A percentile compares a stretch with the other conserved stretches of the same genome.
These are phyloP conservation scores for Ganoderma lucidum DNA, from an alignment of 1,284 basidiomycete species.

Conservation along the genomic window DNA sequence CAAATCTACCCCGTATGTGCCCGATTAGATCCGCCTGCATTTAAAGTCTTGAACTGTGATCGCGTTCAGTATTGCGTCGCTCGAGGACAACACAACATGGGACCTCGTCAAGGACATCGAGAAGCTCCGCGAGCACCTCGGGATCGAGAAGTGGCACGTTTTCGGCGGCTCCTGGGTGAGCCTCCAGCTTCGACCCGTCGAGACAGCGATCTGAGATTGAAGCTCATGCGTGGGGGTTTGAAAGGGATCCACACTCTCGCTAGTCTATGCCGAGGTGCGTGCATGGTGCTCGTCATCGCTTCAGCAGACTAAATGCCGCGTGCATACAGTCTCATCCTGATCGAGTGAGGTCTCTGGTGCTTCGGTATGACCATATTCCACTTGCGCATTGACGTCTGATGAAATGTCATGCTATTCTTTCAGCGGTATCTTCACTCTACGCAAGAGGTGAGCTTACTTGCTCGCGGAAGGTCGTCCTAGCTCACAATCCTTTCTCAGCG, in stretches of 20 bases:
- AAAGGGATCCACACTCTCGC: conserved; percentile 89
- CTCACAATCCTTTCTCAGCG: conserved; percentile 50
- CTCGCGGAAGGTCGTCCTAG: neutral
- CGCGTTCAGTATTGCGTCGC: conserved; percentile 64
- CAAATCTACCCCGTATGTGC: conserved; percentile 79
- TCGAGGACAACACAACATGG: conserved; percentile 95
- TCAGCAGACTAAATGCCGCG: neutral
- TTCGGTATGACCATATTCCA: conserved; percentile 62
- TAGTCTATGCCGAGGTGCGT: conserved; percentile 85
- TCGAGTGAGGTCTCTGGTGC: conserved; percentile 79
- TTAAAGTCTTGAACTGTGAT: neutral
- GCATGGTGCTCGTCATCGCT: neutral
- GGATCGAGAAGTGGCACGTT: conserved; percentile 85
- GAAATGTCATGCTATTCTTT: neutral
- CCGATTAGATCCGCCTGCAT: neutral
- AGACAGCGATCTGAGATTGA: neutral
- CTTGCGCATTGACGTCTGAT: neutral
- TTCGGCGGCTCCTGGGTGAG: conserved; percentile 91
- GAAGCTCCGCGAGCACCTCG: conserved; percentile 75
- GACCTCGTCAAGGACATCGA: conserved; percentile 93
- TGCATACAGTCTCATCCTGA: conserved; percentile 75
- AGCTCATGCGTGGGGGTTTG: conserved; percentile 1
- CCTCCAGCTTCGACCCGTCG: conserved; percentile 1
- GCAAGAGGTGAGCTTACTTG: conserved; percentile 63
- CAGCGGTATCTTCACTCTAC: conserved; percentile 90